Base-by-base conservation (phyloP, 2,329 filamentous ascomycete species). In the Colletotrichum spinosum region DNA sequence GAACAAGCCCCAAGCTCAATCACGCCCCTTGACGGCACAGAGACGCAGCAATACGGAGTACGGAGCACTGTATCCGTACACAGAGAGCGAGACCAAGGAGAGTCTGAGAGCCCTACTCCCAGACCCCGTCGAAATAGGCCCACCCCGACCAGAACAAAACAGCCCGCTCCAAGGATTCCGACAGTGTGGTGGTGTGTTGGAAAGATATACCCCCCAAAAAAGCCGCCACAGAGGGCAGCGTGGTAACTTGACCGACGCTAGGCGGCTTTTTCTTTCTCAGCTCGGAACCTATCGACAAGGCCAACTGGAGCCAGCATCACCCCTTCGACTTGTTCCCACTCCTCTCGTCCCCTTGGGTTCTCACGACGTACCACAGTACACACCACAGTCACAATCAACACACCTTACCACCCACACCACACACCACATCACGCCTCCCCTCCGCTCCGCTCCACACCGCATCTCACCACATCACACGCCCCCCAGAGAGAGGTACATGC, bases 171-270 rank as follows among this genome's bases (percentile, higher is more conserved):
- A 55, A 34, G 38, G 57, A 67, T 68, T 67, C 45, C 38, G 46
- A 68, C 66, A 57, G 65, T 50, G 62, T 68, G 25, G 25, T 25
- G 25, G 25, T 55, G 57, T 54, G 52, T 63, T 55, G 58, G 44
- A 60, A 48, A n/a, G 64, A 25, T 1, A 25, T 25, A 60, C 48
- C 49, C 53, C 44, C 41, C 55, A 49, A 48, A 55, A 63, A 64
- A 35, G 55, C 67, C 59, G 58, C 67, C 51, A 67, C 67, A 49
- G 49, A 60, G 51, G 60, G 63, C 49, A 63, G 63, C 66, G 58
- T 68, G 67, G 67, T 68, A 67, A 63, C 63, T 68, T 68, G 63
- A 60, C 64, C 67, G 51, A 50, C 67, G 64, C 67, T 64, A 67
- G 60, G 64, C 67, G 48, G 59, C 64, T 60, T 68, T 56, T 55